Conservation (phyloP, 257 asterid species). For the Nicotiana benthamiana region DNA sequence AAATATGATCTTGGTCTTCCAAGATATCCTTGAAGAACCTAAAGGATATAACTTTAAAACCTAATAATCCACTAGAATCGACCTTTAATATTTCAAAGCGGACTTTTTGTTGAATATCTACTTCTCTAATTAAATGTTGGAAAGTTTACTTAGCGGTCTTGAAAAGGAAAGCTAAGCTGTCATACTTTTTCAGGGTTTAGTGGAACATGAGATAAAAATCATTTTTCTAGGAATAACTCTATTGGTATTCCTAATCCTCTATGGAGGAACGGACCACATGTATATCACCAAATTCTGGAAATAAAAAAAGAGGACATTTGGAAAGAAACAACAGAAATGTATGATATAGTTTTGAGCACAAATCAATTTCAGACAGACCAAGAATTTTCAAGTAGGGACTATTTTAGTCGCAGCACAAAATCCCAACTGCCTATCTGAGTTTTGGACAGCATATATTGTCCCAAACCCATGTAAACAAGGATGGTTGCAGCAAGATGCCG, state of each 20-base stretch:
- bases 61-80: neutral
- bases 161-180: neutral
- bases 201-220: neutral
- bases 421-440: neutral
- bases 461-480: neutral
- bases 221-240: neutral
- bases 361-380: neutral
- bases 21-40: neutral
- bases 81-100: neutral
- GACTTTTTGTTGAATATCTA: neutral
- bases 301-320: neutral
- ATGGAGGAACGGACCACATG: neutral
- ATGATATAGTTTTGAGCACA: neutral
- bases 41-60: neutral
- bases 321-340: neutral
- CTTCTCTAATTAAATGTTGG: neutral
- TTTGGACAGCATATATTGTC: neutral
- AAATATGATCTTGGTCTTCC: neutral
- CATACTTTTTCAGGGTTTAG: neutral
- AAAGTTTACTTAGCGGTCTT: neutral
- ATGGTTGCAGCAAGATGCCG: neutral
- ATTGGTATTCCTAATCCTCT: neutral
- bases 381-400: neutral
- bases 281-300: too few species aligned
- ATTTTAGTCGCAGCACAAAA: neutral